These are phyloP conservation scores for Bryum argenteum DNA, from an alignment of 225 moss, liverwort and hornwort species.

Conservation along the genomic window DNA sequence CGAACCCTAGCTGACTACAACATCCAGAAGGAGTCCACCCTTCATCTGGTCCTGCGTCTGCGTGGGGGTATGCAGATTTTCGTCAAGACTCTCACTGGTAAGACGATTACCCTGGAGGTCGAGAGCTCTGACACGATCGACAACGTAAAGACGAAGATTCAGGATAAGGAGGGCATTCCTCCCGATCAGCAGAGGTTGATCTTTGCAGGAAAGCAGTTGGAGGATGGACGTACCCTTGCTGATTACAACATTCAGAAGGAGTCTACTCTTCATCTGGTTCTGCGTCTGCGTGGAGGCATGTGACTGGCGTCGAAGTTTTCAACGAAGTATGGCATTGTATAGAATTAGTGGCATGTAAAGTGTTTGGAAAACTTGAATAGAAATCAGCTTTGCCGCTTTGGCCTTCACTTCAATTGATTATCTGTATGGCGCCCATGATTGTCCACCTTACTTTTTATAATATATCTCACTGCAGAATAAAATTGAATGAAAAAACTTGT, in stretches of 20 bases:
- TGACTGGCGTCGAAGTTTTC: background rate
- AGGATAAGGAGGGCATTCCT: slow-evolving; percentile 18
- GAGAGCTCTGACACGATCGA: slow-evolving; percentile 25
- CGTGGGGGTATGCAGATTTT: slow-evolving; percentile 26
- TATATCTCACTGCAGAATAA: too few relatives aligned
- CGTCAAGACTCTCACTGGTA: slow-evolving; percentile 8
- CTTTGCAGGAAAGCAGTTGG: slow-evolving; percentile 28
- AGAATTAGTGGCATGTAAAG: background rate
- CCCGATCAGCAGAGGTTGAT: slow-evolving; percentile 18
- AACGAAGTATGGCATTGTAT: background rate
- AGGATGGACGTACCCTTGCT: background rate
- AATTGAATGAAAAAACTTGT: too few relatives aligned
- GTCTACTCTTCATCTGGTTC: slow-evolving; percentile 27
- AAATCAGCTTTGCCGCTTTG: background rate
- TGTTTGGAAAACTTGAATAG: background rate
- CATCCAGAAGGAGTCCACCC: slow-evolving; percentile 23
- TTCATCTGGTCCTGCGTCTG: slow-evolving; percentile 15
- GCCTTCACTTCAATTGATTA: background rate
- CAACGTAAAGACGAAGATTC: slow-evolving; percentile 29
- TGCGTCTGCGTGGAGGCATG: slow-evolving; percentile 26
- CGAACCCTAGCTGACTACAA: slow-evolving; percentile 10
- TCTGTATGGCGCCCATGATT: too few relatives aligned
- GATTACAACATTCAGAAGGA: slow-evolving; percentile 34
- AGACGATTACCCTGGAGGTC: slow-evolving; percentile 19
- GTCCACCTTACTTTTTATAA: too few relatives aligned